Base-by-base conservation (phyloP, 2,329 filamentous ascomycete genomes). In the Colletotrichum theobromicola region DNA sequence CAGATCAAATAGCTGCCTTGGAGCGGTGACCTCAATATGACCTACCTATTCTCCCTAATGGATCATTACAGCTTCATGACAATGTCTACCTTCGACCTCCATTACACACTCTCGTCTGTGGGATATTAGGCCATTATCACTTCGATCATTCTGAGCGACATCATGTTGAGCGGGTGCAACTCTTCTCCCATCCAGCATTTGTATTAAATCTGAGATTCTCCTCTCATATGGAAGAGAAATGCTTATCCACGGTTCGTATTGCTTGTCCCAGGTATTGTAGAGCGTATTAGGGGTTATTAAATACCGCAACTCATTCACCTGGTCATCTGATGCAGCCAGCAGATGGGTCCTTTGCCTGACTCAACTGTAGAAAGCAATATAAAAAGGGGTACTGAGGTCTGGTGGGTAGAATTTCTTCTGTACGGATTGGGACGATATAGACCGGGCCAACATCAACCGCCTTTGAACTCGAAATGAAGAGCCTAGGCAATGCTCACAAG, bases 61-160 rank as follows among this genome's bases (percentile, higher is more conserved):
- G 4, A 9, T 7, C 35, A n/a, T 42, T 42, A 10, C 16, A 42
- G 35, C 35, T 18, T 42, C 9, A 42, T 42, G 1, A 18, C 4
- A 42, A n/a, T n/a, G 0, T 4, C 2, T 42, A 7, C 16, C 8
- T 2, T 42, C 7, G 16, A 5, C 4, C 7, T n/a, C 4, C 8
- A 10, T 42, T 16, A 18, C 8, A 18, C 18, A 18, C 7, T 42
- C 16, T n/a, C 16, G 16, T n/a, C 35, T 4, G 7, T 18, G 4
- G 35, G 16, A 18, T n/a, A n/a, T 42, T 42, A 7, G 7, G 16
- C 35, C 16, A 4, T 42, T 42, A 18, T 18, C 16, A 42, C 2
- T 5, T 42, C 35, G 16, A 5, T 42, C 18, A 16, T 42, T 32
- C 9, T 10, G 12, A 32, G 9, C 5, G 2, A 10, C 1, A 42